A percentile compares a stretch with the other conserved stretches of the same genome.
phyloP scores from a whole-genome alignment of 371 early-diverging fungal genomes.

The Fennellomyces sp. region DNA sequence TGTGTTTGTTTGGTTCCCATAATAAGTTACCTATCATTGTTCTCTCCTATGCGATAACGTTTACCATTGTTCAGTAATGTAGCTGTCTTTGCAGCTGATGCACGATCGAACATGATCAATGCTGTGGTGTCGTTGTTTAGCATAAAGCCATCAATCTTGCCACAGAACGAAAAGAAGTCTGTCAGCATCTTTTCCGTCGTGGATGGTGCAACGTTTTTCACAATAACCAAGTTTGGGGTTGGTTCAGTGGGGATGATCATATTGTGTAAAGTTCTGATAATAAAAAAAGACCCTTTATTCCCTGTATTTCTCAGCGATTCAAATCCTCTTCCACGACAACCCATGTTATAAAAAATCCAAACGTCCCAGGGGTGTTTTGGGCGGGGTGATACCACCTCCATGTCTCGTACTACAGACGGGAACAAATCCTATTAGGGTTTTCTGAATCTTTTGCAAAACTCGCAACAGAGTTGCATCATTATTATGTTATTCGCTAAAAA shows the following conservation, averaged over 20 bases:
- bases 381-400: no score
- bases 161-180: conserved; percentile 67
- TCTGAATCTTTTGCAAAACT: no score
- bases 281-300: not conserved
- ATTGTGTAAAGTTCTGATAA: not conserved
- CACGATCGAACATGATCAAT: conserved; percentile 51
- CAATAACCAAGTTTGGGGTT: conserved; percentile 39
- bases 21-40: no score
- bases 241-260: conserved; percentile 39
- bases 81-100: conserved; percentile 64
- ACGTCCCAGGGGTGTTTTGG: no score
- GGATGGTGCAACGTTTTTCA: conserved; percentile 37
- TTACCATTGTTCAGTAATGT: conserved; percentile 55
- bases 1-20: not conserved
- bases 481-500: no score
- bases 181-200: conserved; percentile 48
- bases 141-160: conserved; percentile 59
- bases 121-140: conserved; percentile 43
- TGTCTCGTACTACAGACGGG: no score
- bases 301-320: no score
- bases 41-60: no score
- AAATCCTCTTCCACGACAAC: no score
- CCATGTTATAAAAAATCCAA: no score
- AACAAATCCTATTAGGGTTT: no score
- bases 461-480: no score